Evolutionary conservation across 2,329 filamentous ascomycete species (phyloP).

Genomic region (Chaetothyriales sp.): DNA sequence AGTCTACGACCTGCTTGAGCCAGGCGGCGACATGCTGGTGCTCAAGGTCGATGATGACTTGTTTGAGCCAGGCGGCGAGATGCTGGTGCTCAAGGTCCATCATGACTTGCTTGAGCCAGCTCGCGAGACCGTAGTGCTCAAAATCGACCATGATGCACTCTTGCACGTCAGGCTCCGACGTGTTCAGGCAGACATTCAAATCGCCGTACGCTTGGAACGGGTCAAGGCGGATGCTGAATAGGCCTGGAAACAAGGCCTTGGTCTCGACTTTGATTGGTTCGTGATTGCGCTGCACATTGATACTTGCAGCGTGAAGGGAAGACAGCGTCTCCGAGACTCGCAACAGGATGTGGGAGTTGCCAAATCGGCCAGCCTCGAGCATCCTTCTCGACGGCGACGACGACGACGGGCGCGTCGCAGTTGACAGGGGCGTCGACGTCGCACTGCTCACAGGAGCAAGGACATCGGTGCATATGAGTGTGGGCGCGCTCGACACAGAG

Average conservation of each 20-base stretch:
- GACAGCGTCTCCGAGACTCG: neutral
- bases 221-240: conserved; percentile 39
- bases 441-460: neutral
- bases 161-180: conserved; percentile 24
- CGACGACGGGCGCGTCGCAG: neutral
- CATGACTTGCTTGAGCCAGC: neutral
- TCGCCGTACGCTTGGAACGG: conserved; percentile 36
- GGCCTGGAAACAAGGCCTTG: conserved; percentile 39
- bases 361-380: conserved; percentile 13
- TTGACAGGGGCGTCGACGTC: neutral
- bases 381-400: neutral
- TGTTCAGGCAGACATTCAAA: conserved; percentile 36
- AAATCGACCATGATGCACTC: conserved; percentile 14
- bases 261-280: conserved; percentile 31
- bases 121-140: neutral
- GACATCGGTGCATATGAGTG: neutral
- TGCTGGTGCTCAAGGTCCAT: neutral
- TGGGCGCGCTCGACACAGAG: neutral
- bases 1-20: too few relatives aligned
- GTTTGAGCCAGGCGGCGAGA: too few relatives aligned
- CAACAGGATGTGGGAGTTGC: conserved; percentile 10
- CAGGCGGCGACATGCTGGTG: neutral
- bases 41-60: neutral
- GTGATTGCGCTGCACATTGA: conserved; percentile 32
- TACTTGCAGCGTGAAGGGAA: conserved; percentile 11